A percentile compares a stretch with the other conserved stretches of the same genome.
phyloP scores from a whole-genome alignment of 2,329 filamentous ascomycete genomes.

The Clarireedia homoeocarpa region DNA sequence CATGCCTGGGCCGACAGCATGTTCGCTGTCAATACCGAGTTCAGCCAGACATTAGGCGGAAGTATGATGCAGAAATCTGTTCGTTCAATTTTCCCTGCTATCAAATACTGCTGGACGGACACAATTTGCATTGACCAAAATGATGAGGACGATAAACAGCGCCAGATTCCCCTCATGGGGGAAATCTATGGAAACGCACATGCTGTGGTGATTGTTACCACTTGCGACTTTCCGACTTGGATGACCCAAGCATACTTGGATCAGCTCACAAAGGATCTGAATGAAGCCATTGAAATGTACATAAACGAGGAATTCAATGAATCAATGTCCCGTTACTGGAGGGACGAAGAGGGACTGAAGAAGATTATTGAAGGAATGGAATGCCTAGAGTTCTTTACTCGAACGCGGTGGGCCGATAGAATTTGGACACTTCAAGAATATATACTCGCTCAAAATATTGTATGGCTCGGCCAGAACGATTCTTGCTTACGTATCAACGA shows the following conservation, averaged over 20 bases:
- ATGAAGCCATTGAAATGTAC: not conserved
- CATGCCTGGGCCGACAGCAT: slow-evolving; percentile 7
- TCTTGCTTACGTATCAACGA: not conserved
- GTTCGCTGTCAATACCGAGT: not conserved
- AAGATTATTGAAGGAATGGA: slow-evolving; percentile 7
- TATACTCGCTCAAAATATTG: slow-evolving; percentile 1
- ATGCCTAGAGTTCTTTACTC: slow-evolving; percentile 5
- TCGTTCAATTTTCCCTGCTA: slow-evolving; percentile 1
- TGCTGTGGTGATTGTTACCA: not conserved
- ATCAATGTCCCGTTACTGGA: not conserved
- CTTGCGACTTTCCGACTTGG: slow-evolving; percentile 1
- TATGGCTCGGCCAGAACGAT: slow-evolving; percentile 2
- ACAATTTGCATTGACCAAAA: slow-evolving; percentile 14
- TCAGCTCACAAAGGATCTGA: not conserved
- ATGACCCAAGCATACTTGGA: slow-evolving; percentile 1
- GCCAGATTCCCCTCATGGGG: slow-evolving; percentile 13
- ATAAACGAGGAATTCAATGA: not conserved
- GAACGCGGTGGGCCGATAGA: slow-evolving; percentile 3
- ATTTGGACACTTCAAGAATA: slow-evolving; percentile 10
- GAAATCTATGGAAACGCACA: slow-evolving; percentile 10
- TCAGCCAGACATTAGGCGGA: slow-evolving; percentile 1
- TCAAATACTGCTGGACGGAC: slow-evolving; percentile 12
- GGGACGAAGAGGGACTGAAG: not conserved
- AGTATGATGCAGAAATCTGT: slow-evolving; percentile 2
- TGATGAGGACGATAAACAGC: slow-evolving; percentile 8